Conservation (phyloP, 768 basidiomycete species). For the Gloeostereum incarnatum region DNA sequence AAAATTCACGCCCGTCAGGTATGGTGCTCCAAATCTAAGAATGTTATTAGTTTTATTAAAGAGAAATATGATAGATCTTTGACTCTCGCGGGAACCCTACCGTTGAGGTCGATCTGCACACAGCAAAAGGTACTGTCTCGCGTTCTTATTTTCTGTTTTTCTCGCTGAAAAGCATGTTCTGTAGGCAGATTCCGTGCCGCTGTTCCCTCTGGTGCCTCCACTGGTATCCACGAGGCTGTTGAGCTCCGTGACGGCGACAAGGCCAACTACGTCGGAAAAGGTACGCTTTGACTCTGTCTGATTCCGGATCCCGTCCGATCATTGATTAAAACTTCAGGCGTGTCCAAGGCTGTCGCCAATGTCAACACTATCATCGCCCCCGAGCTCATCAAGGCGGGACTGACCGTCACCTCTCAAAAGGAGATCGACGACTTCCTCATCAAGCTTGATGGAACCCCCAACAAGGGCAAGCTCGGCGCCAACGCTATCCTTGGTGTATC, state of each 20-base stretch:
- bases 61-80: constrained; percentile 63
- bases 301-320: constrained; percentile 4
- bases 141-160: constrained; percentile 7
- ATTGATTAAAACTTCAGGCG: constrained; percentile 67
- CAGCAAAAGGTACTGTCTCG: constrained; percentile 60
- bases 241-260: constrained; percentile 98
- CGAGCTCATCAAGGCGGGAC: constrained; percentile 72
- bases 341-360: constrained; percentile 87
- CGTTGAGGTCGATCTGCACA: constrained; percentile 88
- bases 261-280: constrained; percentile 89
- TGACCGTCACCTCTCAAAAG: constrained; percentile 85
- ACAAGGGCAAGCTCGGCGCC: constrained; percentile 99
- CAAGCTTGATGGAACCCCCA: constrained; percentile 93
- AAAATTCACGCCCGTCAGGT: constrained; percentile 94
- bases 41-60: neutral
- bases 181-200: constrained; percentile 87
- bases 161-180: constrained; percentile 9
- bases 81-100: constrained; percentile 99
- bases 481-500: constrained; percentile 99
- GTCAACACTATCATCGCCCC: constrained; percentile 91
- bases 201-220: constrained; percentile 97
- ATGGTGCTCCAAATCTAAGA: constrained; percentile 10
- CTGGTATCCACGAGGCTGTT: constrained; percentile 96
- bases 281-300: constrained; percentile 29
- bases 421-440: constrained; percentile 97